Evolutionary conservation across 2,329 filamentous ascomycete species (phyloP), one percentile per base, ranked within the genome.

Genomic region (Fusarium lyarnte): DNA sequence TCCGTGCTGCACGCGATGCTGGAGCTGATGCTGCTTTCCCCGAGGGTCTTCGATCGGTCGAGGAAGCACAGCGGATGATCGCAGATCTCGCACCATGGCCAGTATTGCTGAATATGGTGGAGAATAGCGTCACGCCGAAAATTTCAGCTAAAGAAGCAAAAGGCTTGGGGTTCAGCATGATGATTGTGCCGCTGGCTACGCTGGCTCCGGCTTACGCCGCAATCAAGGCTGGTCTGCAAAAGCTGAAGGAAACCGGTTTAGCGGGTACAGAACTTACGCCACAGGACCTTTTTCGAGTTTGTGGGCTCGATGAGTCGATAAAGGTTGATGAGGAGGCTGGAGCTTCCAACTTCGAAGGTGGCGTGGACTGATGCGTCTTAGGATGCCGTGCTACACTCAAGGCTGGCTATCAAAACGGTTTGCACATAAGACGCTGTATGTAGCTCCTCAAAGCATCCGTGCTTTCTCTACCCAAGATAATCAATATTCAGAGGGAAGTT

Each of bases 401-500:
- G 17, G 49, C 13, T 53, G 19, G 23, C 10, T n/a, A 17, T 19
- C 33, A 27, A 39, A 38, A 8, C 23, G 4, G 9, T 21, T 27
- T 53, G 23, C 10, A n/a, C n/a, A 21, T 19, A 17, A 27, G 33
- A 53, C 23, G 19, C 12, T 53, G 23, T 39, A 27, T 27, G 23
- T 27, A 53, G 33, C 33, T 49, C 25, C 33, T 53, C 19, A n/a
- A 11, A 53, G 14, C 5, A 58, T 25, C 9, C 12, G 5, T 31
- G 29, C 11, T 16, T n/a, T 52, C 16, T 55, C 6, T 59, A 55
- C 19, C 27, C 57, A 23, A 55, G 5, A 54, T 59, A 59, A 13
- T 59, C 57, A 16, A 59, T 41, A n/a, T 59, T 55, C 25, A 59
- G 27, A 59, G 57, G 36, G 21, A 59, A 59, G 27, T 59, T 42